Conservation (phyloP, 139 green algal genomes). For the Haematococcus lacustris region DNA sequence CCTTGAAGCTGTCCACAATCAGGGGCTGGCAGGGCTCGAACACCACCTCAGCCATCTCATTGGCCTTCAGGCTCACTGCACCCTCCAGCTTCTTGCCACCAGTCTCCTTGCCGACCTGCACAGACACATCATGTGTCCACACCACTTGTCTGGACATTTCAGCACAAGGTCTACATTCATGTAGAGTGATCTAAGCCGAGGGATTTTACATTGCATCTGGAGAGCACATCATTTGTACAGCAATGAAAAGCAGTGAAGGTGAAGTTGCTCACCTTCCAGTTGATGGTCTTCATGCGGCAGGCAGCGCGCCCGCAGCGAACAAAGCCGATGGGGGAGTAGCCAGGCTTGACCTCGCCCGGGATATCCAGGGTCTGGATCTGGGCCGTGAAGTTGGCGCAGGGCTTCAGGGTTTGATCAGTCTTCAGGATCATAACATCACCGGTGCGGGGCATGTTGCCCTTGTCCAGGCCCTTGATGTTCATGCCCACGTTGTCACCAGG, state of each 20-base stretch:
- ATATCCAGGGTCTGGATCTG: conserved; percentile 92
- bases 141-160: too few species aligned
- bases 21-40: conserved; percentile 82
- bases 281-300: conserved; percentile 73
- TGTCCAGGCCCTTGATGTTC: conserved; percentile 97
- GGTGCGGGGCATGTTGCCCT: conserved; percentile 85
- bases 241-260: too few species aligned
- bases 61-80: conserved; percentile 81
- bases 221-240: too few species aligned
- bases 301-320: conserved; percentile 82
- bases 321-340: conserved; percentile 89
- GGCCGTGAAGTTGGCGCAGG: conserved; percentile 75
- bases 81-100: conserved; percentile 88
- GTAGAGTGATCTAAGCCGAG: too few species aligned
- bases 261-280: conserved; percentile 94
- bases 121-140: too few species aligned
- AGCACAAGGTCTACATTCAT: too few species aligned
- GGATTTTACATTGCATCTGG: too few species aligned
- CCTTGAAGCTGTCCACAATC: conserved; percentile 87
- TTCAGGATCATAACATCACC: conserved; percentile 90
- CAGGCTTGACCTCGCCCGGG: conserved; percentile 82
- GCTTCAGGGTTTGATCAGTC: conserved; percentile 74
- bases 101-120: conserved; percentile 83
- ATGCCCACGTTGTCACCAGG: conserved; percentile 99
- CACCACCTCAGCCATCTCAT: conserved; percentile 82